phyloP scores from a whole-genome alignment of 176 grass and related monocot genomes.

The Themeda triandra region DNA sequence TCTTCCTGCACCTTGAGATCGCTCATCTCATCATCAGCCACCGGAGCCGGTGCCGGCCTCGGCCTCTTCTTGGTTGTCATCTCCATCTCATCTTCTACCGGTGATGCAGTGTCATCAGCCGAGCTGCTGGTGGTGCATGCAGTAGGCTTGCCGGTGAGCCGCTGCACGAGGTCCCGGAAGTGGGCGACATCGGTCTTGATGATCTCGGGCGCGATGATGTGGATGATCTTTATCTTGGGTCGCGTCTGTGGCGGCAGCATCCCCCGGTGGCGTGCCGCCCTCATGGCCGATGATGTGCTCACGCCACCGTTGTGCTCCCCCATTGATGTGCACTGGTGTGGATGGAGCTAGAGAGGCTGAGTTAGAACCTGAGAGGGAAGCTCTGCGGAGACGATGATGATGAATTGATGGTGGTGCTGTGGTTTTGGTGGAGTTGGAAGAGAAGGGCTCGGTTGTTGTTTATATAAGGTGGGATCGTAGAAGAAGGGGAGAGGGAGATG shows the following conservation, averaged over 20 bases:
- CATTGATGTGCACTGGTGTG: neutral
- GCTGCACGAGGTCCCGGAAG: constrained; percentile 86
- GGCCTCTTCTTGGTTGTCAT: constrained; percentile 34
- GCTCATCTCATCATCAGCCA: neutral
- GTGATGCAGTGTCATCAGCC: no score
- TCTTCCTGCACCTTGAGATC: constrained; percentile 1
- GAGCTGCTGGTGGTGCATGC: neutral
- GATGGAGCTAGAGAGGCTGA: neutral
- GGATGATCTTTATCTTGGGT: constrained; percentile 73
- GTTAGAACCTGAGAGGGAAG: neutral
- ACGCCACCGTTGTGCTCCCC: constrained; percentile 29
- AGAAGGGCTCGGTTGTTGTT: neutral
- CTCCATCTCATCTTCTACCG: neutral
- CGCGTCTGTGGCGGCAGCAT: constrained; percentile 25
- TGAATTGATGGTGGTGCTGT: neutral
- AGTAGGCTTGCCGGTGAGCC: constrained; percentile 61
- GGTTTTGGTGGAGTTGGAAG: neutral
- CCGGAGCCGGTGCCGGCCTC: neutral
- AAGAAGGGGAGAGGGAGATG: neutral
- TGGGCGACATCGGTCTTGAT: constrained; percentile 81
- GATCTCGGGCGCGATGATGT: constrained; percentile 80
- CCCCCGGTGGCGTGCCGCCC: neutral
- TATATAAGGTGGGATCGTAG: constrained; percentile 18
- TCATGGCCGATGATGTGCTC: neutral
- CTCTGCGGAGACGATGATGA: neutral